Conservation (phyloP, 129 eudicot genomes). For the Helianthus tuberosus region DNA sequence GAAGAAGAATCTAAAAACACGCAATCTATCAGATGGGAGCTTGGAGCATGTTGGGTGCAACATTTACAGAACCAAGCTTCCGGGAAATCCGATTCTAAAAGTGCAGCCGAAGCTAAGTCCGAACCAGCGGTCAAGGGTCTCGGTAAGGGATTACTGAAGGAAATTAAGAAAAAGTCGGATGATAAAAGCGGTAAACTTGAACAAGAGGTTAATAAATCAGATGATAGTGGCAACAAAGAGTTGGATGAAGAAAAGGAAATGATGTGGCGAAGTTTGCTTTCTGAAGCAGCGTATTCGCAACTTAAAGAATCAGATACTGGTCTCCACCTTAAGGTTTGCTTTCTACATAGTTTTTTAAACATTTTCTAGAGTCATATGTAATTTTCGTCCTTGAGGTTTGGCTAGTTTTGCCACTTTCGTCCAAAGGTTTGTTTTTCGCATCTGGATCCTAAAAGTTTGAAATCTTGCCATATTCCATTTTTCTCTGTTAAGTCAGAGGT, state of each 20-base stretch:
- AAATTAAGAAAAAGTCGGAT: slow-evolving; percentile 71
- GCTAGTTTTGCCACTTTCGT: too few relatives aligned
- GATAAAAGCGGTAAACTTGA: slow-evolving; percentile 59
- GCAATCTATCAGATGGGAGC: slow-evolving; percentile 93
- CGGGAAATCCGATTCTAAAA: slow-evolving; percentile 70
- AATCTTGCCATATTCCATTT: too few relatives aligned
- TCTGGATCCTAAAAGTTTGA: too few relatives aligned
- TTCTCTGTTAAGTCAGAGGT: too few relatives aligned
- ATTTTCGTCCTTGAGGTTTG: too few relatives aligned
- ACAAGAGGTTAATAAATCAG: slow-evolving; percentile 52
- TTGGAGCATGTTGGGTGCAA: slow-evolving; percentile 99
- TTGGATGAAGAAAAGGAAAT: slow-evolving; percentile 66
- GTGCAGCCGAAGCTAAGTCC: slow-evolving; percentile 65
- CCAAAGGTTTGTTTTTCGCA: too few relatives aligned
- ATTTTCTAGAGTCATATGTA: too few relatives aligned
- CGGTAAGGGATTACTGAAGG: slow-evolving; percentile 91
- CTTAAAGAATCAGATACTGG: slow-evolving; percentile 96
- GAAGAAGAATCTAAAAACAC: slow-evolving; percentile 48
- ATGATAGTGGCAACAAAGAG: slow-evolving; percentile 47
- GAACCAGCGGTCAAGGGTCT: slow-evolving; percentile 98
- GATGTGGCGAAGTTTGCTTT: slow-evolving; percentile 64
- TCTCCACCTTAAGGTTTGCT: slow-evolving; percentile 85
- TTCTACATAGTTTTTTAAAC: background rate
- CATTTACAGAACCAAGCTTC: slow-evolving; percentile 89
- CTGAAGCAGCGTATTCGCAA: slow-evolving; percentile 82